phyloP scores from a whole-genome alignment of 495 filamentous ascomycete genomes.

The Trichoderma gamsii region DNA sequence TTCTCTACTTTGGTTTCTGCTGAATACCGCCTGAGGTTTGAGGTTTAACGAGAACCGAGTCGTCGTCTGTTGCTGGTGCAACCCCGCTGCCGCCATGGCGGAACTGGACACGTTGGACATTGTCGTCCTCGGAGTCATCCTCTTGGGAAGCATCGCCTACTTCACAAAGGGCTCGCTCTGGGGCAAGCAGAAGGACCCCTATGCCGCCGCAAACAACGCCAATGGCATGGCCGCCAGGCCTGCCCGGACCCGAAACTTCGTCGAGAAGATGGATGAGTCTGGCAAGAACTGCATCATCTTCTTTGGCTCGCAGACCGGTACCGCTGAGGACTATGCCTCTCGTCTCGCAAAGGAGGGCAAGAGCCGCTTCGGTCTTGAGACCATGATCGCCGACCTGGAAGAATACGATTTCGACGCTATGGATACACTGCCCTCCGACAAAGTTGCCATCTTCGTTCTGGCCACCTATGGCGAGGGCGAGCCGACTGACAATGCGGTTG shows the following conservation, averaged over 20 bases:
- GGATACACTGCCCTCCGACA: slow-evolving; percentile 80
- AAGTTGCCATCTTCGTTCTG: slow-evolving; percentile 89
- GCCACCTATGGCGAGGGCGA: slow-evolving; percentile 98
- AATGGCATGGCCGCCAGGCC: slow-evolving; percentile 65
- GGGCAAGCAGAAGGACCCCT: slow-evolving; percentile 82
- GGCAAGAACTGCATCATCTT: slow-evolving; percentile 98
- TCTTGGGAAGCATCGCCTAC: slow-evolving; percentile 86
- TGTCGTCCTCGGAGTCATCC: slow-evolving; percentile 75
- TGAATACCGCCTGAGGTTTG: neutral
- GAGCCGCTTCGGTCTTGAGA: slow-evolving; percentile 92
- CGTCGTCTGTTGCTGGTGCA: neutral
- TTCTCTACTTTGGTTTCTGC: neutral
- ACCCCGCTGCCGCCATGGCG: slow-evolving; percentile 56
- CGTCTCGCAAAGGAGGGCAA: slow-evolving; percentile 94
- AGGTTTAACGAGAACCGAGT: neutral
- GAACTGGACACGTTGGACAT: slow-evolving; percentile 95
- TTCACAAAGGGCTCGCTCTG: slow-evolving; percentile 95
- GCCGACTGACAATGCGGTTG: slow-evolving; percentile 96
- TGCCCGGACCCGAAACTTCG: slow-evolving; percentile 84
- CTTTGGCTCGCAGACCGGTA: slow-evolving; percentile 97
- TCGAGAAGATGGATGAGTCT: slow-evolving; percentile 92
- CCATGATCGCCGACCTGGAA: slow-evolving; percentile 96
- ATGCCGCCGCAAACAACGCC: slow-evolving; percentile 59
- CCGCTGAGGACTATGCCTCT: slow-evolving; percentile 98
- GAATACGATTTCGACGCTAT: slow-evolving; percentile 97